Conservation (phyloP, 2,329 filamentous ascomycete genomes). For the Pestalotiopsis sp. region DNA sequence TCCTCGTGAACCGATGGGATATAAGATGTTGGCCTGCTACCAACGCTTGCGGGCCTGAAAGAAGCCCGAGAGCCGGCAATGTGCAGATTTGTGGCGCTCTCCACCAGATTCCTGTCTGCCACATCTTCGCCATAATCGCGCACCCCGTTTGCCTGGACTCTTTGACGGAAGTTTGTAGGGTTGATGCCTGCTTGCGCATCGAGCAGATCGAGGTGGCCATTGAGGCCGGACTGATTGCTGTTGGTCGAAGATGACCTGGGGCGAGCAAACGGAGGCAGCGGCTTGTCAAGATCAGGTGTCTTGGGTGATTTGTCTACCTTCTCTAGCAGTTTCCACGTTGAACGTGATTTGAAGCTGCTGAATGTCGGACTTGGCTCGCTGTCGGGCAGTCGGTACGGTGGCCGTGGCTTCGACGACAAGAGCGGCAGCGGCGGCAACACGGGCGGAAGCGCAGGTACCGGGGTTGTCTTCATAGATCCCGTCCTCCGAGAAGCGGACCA, state of each 20-base stretch:
- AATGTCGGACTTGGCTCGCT: conserved; percentile 3
- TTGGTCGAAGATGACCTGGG: conserved; percentile 34
- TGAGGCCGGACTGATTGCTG: conserved; percentile 28
- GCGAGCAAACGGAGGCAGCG: conserved; percentile 26
- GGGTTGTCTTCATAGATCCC: conserved; percentile 1
- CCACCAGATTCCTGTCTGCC: conserved; percentile 59
- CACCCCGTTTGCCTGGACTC: conserved; percentile 52
- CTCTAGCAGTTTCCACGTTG: conserved; percentile 28
- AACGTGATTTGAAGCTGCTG: conserved; percentile 24
- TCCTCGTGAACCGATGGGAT: conserved; percentile 15
- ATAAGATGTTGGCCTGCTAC: conserved; percentile 5
- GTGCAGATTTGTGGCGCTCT: conserved; percentile 36
- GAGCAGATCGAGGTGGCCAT: conserved; percentile 53
- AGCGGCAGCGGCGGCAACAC: neutral
- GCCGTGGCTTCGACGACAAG: neutral
- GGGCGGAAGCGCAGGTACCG: neutral
- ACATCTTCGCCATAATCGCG: conserved; percentile 67
- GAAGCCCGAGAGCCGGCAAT: conserved; percentile 38
- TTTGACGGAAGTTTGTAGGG: conserved; percentile 49
- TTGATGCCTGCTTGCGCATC: conserved; percentile 59
- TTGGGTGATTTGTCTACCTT: conserved; percentile 17
- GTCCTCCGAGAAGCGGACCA: neutral
- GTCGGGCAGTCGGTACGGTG: conserved; percentile 11
- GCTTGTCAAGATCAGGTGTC: conserved; percentile 20
- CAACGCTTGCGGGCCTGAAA: conserved; percentile 28